Evolutionary conservation across 2,329 filamentous ascomycete species (phyloP).

Genomic region (Xylariaceae sp.): DNA sequence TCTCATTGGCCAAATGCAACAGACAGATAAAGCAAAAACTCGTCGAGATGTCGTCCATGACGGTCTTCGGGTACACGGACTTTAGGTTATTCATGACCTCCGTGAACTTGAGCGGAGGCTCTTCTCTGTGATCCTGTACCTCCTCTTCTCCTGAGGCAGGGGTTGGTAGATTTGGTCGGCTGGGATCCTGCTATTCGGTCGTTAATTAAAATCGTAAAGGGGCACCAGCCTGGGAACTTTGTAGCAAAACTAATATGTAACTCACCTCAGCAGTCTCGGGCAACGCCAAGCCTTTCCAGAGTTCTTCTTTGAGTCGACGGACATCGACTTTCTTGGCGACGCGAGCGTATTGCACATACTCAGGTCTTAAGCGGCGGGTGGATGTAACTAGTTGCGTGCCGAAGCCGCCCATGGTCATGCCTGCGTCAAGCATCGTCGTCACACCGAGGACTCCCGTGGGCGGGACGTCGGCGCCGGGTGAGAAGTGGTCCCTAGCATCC

Average conservation of each 20-base stretch:
- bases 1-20: conserved; percentile 87
- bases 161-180: conserved; percentile 31
- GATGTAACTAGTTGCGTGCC: conserved; percentile 65
- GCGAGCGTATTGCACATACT: conserved; percentile 67
- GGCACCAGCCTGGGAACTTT: conserved; percentile 1
- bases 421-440: conserved; percentile 48
- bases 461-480: conserved; percentile 55
- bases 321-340: conserved; percentile 70
- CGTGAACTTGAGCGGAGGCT: conserved; percentile 73
- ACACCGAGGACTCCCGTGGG: conserved; percentile 46
- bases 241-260: conserved; percentile 10
- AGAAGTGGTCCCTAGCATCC: conserved; percentile 75
- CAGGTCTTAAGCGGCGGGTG: conserved; percentile 58
- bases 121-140: conserved; percentile 33
- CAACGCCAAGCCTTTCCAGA: conserved; percentile 64
- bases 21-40: conserved; percentile 90
- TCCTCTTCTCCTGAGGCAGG: conserved; percentile 30
- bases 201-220: conserved; percentile 10
- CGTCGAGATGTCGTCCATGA: conserved; percentile 92
- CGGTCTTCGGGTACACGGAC: conserved; percentile 75
- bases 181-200: conserved; percentile 23
- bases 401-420: conserved; percentile 50
- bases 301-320: conserved; percentile 62
- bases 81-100: conserved; percentile 86
- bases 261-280: conserved; percentile 48